Conservation (phyloP, 768 basidiomycete genomes). For the Russula earlei region DNA sequence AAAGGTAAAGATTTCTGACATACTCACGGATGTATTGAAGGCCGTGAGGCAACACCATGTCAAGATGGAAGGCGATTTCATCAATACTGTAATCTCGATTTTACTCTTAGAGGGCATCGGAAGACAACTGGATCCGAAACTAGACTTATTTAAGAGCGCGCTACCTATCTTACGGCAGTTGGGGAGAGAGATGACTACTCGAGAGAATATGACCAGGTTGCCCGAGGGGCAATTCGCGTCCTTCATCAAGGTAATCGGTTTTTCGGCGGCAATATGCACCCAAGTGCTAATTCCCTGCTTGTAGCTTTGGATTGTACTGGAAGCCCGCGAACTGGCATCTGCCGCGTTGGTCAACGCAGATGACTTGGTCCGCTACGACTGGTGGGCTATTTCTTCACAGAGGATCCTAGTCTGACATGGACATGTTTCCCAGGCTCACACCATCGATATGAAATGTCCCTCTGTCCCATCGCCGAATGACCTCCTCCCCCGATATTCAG, state of each 20-base stretch:
- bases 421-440: slow-evolving; percentile 35
- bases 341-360: slow-evolving; percentile 74
- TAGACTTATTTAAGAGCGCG: slow-evolving; percentile 94
- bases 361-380: slow-evolving; percentile 78
- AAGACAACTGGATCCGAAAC: slow-evolving; percentile 77
- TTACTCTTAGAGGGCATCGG: slow-evolving; percentile 94
- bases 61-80: slow-evolving; percentile 97
- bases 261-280: neutral
- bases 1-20: slow-evolving; percentile 93
- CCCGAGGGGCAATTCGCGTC: slow-evolving; percentile 70
- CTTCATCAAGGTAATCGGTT: slow-evolving; percentile 67
- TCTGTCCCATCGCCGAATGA: neutral
- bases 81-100: slow-evolving; percentile 95
- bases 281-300: neutral
- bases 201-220: slow-evolving; percentile 51
- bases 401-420: slow-evolving; percentile 9
- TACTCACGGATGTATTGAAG: slow-evolving; percentile 80
- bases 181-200: slow-evolving; percentile 82
- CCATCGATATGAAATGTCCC: slow-evolving; percentile 36
- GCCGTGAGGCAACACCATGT: slow-evolving; percentile 89
- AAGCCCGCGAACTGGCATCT: slow-evolving; percentile 81
- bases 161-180: slow-evolving; percentile 88
- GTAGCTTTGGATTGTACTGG: slow-evolving; percentile 88
- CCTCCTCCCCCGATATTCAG: neutral
- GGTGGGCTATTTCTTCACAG: slow-evolving; percentile 40